Conservation (phyloP, 371 early-diverging fungal species). For the Circinella minor region DNA sequence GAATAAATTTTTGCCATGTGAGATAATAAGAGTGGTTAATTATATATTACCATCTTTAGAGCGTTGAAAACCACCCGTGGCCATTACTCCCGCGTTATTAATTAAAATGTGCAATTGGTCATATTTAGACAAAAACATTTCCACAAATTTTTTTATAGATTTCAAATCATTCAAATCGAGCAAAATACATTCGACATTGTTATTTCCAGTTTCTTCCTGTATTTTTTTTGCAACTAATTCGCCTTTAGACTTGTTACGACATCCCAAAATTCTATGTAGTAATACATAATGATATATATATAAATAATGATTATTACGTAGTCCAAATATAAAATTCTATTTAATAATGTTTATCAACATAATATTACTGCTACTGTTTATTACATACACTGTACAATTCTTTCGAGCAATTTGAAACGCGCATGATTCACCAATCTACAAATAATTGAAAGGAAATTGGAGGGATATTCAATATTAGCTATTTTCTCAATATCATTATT, state of each 20-base stretch:
- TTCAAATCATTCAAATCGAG: slow-evolving; percentile 64
- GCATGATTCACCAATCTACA: slow-evolving; percentile 63
- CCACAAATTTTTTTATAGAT: slow-evolving; percentile 59
- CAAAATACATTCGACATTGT: slow-evolving; percentile 55
- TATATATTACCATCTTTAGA: slow-evolving; percentile 61
- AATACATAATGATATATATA: too few species aligned
- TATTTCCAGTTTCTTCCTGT: slow-evolving; percentile 54
- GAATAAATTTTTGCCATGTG: too few species aligned
- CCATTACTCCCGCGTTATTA: slow-evolving; percentile 77
- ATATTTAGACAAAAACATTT: slow-evolving; percentile 47
- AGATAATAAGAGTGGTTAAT: not conserved
- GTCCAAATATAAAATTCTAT: not conserved
- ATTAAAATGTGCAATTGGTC: slow-evolving; percentile 65
- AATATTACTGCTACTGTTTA: too few species aligned
- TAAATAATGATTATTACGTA: not conserved
- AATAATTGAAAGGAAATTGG: too few species aligned
- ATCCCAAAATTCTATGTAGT: slow-evolving; percentile 52
- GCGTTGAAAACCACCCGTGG: slow-evolving; percentile 52
- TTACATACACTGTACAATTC: slow-evolving; percentile 55
- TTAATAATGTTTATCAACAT: not conserved
- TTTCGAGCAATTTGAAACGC: slow-evolving; percentile 64
- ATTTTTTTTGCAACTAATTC: slow-evolving; percentile 54
- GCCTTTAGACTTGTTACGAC: slow-evolving; percentile 54
- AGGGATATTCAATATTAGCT: too few species aligned
- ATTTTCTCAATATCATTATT: too few species aligned